Evolutionary conservation across 352 stramenopile genomes (phyloP), one percentile per base, ranked within the genome.

Genomic region (Phytophthora tubulina): DNA sequence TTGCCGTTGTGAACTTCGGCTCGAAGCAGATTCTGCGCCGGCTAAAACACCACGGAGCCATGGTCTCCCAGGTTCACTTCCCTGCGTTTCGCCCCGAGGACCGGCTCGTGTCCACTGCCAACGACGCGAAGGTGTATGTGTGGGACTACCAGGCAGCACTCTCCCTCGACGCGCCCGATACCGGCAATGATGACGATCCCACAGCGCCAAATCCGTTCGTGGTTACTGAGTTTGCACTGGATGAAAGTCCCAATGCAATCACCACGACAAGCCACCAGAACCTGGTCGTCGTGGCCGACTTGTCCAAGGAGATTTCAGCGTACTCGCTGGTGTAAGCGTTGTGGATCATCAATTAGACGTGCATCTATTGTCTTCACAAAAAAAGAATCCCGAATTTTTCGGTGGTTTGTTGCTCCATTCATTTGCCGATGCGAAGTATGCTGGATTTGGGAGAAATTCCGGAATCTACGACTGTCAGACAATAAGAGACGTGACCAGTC

Each of bases 11-110:
- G 30, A 85, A 94, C 61, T 92, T 92, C 46, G 61, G 68, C 4
- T 81, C 74, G 17, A 85, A 82, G 54, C 80, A 83, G 33, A 76
- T 94, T 41, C 56, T 84, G 30, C 82, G 78, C 1, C 69, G 80
- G 14, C 70, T 94, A 27, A 80, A 82, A 39, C 79, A 75, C 39
- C 87, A 94, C 66, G 36, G 54, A 33, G 87, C 83, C 0, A 73
- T 76, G 32, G 87, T 91, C 31, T 88, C 78, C 14, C 84, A 90
- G 44, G 84, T 92, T 51, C 82, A 90, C 39, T 93, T 94, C 54
- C 77, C 81, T 7, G 76, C 57, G 31, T 92, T 89, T 38, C 65
- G 72, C 2, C 49, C 66, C 3, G 73, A 82, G 38, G 79, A 90
- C 30, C 85, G 84, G 64, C 74, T 94, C 9, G 14, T 94, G 13